phyloP scores from a whole-genome alignment of 2,329 filamentous ascomycete species.

The Dactylellina haptotyla region DNA sequence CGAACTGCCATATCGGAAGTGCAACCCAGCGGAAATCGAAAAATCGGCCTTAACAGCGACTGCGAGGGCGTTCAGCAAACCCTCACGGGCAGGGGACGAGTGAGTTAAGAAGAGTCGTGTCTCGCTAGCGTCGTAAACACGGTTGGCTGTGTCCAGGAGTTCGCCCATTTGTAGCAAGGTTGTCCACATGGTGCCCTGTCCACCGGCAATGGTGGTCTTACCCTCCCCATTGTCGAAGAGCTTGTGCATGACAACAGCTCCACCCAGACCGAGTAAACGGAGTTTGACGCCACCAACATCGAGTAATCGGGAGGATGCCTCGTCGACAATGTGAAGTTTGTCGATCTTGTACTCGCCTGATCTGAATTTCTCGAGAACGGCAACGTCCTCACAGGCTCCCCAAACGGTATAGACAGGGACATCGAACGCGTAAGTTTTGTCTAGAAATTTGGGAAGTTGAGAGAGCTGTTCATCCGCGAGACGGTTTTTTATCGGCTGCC shows the following conservation, averaged over 20 bases:
- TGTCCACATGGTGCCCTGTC: slow-evolving; percentile 99
- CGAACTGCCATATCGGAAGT: slow-evolving; percentile 98
- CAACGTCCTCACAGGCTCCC: slow-evolving; percentile 98
- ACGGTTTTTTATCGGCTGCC: slow-evolving; percentile 66
- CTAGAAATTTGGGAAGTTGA: slow-evolving; percentile 87
- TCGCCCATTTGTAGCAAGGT: slow-evolving; percentile 98
- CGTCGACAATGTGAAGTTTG: slow-evolving; percentile 98
- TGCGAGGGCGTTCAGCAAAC: slow-evolving; percentile 95
- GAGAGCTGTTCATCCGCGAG: slow-evolving; percentile 77
- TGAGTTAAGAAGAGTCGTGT: slow-evolving; percentile 97
- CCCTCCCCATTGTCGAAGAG: slow-evolving; percentile 98
- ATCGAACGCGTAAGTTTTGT: slow-evolving; percentile 87
- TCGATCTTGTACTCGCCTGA: slow-evolving; percentile 97
- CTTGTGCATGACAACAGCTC: slow-evolving; percentile 99
- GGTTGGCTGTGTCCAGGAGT: slow-evolving; percentile 95
- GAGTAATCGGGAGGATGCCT: slow-evolving; percentile 92
- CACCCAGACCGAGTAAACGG: slow-evolving; percentile 88
- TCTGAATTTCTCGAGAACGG: slow-evolving; percentile 95
- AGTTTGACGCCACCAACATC: slow-evolving; percentile 97
- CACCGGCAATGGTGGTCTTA: slow-evolving; percentile 95
- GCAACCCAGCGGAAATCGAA: slow-evolving; percentile 94
- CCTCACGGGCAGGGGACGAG: slow-evolving; percentile 93
- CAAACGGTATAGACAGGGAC: slow-evolving; percentile 98
- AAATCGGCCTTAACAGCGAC: slow-evolving; percentile 98
- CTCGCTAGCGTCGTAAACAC: slow-evolving; percentile 97